Percentiles rank a stretch among this genome's conserved stretches.
Conservation (phyloP, 164 flowering plant genomes). For the Annona squamosa region DNA sequence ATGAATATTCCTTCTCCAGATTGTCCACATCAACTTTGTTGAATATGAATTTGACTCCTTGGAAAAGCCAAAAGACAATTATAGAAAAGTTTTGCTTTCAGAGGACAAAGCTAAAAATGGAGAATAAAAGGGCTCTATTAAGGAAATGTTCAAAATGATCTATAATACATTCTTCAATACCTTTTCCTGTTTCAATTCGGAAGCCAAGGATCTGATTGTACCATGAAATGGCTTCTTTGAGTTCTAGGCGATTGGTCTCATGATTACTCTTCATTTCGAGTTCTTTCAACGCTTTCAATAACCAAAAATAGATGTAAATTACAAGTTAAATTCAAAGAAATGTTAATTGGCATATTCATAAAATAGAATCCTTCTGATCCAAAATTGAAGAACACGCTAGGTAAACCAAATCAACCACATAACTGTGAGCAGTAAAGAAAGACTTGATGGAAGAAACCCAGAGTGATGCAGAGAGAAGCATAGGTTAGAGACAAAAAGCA, state of each 20-base stretch:
- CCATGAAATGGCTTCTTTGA: constrained; percentile 68
- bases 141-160: not conserved
- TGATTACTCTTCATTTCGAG: constrained; percentile 35
- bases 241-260: constrained; percentile 28
- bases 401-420: not conserved
- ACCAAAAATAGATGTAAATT: not conserved
- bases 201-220: constrained; percentile 81
- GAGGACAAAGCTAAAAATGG: not conserved
- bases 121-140: not conserved
- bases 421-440: not conserved
- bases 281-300: constrained; percentile 31
- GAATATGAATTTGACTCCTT: constrained; percentile 83
- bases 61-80: constrained; percentile 5
- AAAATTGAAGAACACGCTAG: no score
- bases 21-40: constrained; percentile 43
- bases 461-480: no score
- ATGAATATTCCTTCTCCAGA: constrained; percentile 59
- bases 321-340: not conserved
- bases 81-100: not conserved
- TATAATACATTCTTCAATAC: constrained; percentile 29
- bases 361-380: not conserved
- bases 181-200: constrained; percentile 70
- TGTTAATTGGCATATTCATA: not conserved
- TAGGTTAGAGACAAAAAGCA: not conserved
- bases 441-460: not conserved